These are phyloP conservation scores for Calonectria hongkongensis DNA, from an alignment of 2,329 filamentous ascomycete species.

Conservation along the genomic window DNA sequence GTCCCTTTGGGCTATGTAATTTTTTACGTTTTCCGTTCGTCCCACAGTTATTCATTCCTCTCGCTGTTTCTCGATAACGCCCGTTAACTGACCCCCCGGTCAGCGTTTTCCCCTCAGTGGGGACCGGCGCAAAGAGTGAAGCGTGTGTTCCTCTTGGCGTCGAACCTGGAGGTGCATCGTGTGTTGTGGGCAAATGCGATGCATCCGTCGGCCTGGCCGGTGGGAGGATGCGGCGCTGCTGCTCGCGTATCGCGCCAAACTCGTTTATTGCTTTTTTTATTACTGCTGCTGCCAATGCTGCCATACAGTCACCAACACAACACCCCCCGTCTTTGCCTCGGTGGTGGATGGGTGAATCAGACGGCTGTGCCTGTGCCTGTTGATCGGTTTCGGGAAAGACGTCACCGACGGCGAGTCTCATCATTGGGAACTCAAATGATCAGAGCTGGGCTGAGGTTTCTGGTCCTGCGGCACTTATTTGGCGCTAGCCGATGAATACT, in stretches of 20 bases:
- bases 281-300: no score
- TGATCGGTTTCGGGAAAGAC: conserved; percentile 26
- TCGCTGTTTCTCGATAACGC: conserved; percentile 39
- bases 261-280: conserved; percentile 20
- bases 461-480: conserved; percentile 7
- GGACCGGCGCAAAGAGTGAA: neutral
- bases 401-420: conserved; percentile 19
- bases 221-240: conserved; percentile 8
- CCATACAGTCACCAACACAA: no score
- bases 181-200: conserved; percentile 46
- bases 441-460: neutral
- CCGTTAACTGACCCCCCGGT: neutral
- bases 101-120: conserved; percentile 26
- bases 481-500: conserved; percentile 3
- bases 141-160: conserved; percentile 1
- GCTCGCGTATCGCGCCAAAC: conserved; percentile 48
- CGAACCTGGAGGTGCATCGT: neutral
- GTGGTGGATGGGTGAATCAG: conserved; percentile 20
- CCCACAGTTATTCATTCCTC: conserved; percentile 34
- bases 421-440: conserved; percentile 26
- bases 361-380: conserved; percentile 34
- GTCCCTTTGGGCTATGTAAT: neutral
- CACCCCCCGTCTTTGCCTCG: neutral
- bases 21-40: conserved; percentile 20
- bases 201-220: conserved; percentile 23